Evolutionary conservation across 768 basidiomycete species (phyloP), one percentile per base, ranked within the genome.

Genomic region (Leccinum boreale): DNA sequence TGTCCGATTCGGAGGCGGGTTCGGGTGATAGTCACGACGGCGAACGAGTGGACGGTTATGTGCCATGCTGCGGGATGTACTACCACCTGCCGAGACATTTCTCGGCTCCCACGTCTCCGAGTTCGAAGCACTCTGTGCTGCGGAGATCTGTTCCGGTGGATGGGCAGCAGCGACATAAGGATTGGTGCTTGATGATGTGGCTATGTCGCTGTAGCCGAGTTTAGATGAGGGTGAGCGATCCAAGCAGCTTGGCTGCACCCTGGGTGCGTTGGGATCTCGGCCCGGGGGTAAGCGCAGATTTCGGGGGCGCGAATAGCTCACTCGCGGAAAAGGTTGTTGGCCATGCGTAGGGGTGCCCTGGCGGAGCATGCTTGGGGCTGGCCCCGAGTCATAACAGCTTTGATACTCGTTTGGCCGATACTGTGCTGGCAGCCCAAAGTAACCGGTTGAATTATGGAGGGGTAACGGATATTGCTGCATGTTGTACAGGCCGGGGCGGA

Each of bases 1-100:
- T 7, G 91, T 92, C 14, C 92, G 83, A 53, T 89, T 79, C 11
- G 84, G 75, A 12, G 89, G 87, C 1, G 86, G 82, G 56, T 84
- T 87, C 2, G 88, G 88, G 61, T 90, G 89, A 63, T 86, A 89
- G 21, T 79, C 39, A 19, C 39, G 65, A 9, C 81, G 79, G 44
- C 86, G 84, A 24, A 74, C 66, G 5, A 73, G 33, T 0, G 73
- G 70, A 29, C 63, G 74, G 15, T 76, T 74, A 21, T 50, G 26
- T 35, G 62, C 15, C 35, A 47, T 19, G 39, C 39, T 42, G 39
- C 39, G 62, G 2, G 63, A 47, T 1, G 55, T 29, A 19, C 31
- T 19, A 11, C 31, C 15, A 15, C 47, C 35, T 53, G 59, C 58
- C 7, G 28, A 36, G 17, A 44, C 56, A 28, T 28, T 17, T 12